phyloP scores from a whole-genome alignment of 192 early-diverging fungal genomes.

The Backusella westeae region DNA sequence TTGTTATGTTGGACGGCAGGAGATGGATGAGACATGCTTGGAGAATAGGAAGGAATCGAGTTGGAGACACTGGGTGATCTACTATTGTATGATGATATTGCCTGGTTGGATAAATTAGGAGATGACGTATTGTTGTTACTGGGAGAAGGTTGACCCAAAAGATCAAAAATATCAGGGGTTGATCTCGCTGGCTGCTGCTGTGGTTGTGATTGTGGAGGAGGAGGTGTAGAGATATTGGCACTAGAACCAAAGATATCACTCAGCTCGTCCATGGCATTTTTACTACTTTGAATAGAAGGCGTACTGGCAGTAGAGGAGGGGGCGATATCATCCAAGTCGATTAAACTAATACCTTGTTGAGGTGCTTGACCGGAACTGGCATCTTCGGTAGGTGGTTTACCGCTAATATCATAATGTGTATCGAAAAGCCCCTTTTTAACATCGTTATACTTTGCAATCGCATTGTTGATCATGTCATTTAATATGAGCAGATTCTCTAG shows the following conservation, averaged over 20 bases:
- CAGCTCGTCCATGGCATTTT: slow-evolving; percentile 17
- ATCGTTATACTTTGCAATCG: slow-evolving; percentile 65
- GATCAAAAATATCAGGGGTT: slow-evolving; percentile 1
- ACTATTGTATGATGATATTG: background rate
- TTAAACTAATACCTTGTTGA: slow-evolving; percentile 29
- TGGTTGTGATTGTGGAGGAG: background rate
- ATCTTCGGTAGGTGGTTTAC: background rate
- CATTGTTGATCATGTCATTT: slow-evolving; percentile 78
- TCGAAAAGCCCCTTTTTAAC: slow-evolving; percentile 45
- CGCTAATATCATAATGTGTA: slow-evolving; percentile 32
- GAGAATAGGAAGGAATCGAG: slow-evolving; percentile 1
- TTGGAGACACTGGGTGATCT: background rate
- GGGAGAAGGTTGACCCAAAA: background rate
- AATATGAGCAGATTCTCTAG: slow-evolving; percentile 23
- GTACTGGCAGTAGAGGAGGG: slow-evolving; percentile 3
- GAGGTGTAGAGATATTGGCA: background rate
- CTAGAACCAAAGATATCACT: slow-evolving; percentile 15
- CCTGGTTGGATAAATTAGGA: background rate
- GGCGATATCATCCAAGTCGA: slow-evolving; percentile 41
- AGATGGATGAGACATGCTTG: background rate
- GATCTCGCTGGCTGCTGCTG: background rate
- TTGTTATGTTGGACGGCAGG: background rate
- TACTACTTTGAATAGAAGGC: background rate
- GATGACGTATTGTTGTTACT: background rate
- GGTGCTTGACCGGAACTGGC: slow-evolving; percentile 8